Evolutionary conservation across 1,139 yeast species (phyloP), one percentile per base, ranked within the genome.

Genomic region (Nakaseomyces delphensis): DNA sequence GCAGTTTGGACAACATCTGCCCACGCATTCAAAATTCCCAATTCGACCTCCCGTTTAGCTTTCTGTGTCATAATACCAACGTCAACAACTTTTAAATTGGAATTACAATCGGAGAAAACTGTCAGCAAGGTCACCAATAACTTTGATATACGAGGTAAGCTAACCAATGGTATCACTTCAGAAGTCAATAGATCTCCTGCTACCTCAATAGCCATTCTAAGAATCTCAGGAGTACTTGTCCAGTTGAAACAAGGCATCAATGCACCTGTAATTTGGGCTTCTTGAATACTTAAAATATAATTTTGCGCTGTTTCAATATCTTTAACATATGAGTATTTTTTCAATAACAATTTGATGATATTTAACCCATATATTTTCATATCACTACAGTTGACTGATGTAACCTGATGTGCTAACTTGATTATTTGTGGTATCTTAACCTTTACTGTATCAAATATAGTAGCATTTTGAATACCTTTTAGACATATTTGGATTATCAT

Each of bases 261-360:
- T 0, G 97, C 95, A 48, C 95, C 81, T 10, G 86, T 82, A 14
- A 91, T 83, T 54, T 87, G 96, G 0, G 97, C 97, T 56, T 91
- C 96, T 55, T 84, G 95, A 61, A 87, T 96, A 53, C 85, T 95
- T 45, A 91, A 67, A 10, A 87, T 70, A 0, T 93, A 77, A 9
- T 75, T 75, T 2, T 79, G 79, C 0, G 84, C 80, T 53, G 80
- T 82, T 37, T 82, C 73, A 0, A 93, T 87, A 58, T 86, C 96
- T 10, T 70, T 75, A 45, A 79, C 65, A 27, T 67, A 67, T 9
- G 74, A 69, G 51, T 69, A 70, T 1, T 64, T 61, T n/a, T 60
- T 61, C 35, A 80, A 62, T 18, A 78, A 61, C 45, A 77, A 74
- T 11, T 86, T 85, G 30, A 91, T 67, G 19, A 89, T 66, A 27